A percentile compares a stretch with the other conserved stretches of the same genome.
Conservation (phyloP, 768 basidiomycete species). For the Suillus sp. region DNA sequence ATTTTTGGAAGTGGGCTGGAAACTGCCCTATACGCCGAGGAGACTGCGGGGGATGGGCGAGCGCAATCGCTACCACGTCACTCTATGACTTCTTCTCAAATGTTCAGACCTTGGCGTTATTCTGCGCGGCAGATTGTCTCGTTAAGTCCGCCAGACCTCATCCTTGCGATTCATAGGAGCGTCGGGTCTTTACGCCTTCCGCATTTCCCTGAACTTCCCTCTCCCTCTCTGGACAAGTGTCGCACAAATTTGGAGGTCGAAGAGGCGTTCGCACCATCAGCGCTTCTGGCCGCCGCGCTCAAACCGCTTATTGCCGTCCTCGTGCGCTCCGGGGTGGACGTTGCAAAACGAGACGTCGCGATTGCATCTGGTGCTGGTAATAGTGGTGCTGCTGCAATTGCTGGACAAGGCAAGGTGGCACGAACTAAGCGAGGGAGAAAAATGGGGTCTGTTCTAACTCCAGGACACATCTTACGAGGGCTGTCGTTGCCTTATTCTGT, state of each 20-base stretch:
- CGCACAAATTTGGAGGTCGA: constrained; percentile 22
- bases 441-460: constrained; percentile 36
- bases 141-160: constrained; percentile 29
- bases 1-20: constrained; percentile 22
- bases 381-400: constrained; percentile 19
- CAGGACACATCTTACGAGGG: constrained; percentile 43
- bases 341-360: constrained; percentile 34
- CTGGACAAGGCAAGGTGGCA: constrained; percentile 20
- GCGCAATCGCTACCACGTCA: constrained; percentile 9
- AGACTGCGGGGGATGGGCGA: not conserved
- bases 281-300: constrained; percentile 37
- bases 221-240: constrained; percentile 17
- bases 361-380: constrained; percentile 19
- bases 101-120: constrained; percentile 19
- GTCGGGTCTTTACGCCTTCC: constrained; percentile 24
- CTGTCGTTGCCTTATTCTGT: constrained; percentile 22
- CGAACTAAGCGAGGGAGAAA: constrained; percentile 28
- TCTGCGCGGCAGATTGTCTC: constrained; percentile 26
- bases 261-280: constrained; percentile 36
- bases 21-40: constrained; percentile 14
- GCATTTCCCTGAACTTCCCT: constrained; percentile 21
- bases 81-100: constrained; percentile 13
- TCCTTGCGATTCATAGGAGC: constrained; percentile 30
- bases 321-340: constrained; percentile 36
- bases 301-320: constrained; percentile 37